Base-by-base conservation (phyloP, 768 basidiomycete genomes). In the Tulasnella sp. region DNA sequence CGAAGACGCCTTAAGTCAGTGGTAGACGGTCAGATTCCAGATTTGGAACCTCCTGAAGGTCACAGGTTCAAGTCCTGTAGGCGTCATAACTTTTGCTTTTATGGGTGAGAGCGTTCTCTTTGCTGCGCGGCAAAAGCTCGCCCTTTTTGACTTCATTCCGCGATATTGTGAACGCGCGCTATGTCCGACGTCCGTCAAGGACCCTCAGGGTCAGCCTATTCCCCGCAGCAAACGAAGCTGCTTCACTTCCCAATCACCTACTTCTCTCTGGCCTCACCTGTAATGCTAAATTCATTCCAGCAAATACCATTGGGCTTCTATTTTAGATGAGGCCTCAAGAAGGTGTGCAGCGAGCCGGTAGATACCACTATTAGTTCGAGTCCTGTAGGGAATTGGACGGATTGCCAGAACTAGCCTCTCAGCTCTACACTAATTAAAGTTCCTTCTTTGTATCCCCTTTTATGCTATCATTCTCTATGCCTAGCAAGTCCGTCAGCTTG, bases 11-110 rank as follows among this genome's bases (percentile, higher is more conserved):
- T 75, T 75, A 75, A 55, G 74, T 75, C 74, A 75, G 74, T 75
- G 74, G 74, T 75, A 76, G 75, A 76, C 75, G 75, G 75, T 76
- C 75, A 76, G 75, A 76, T 76, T 76, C 75, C 75, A 76, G 75
- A 2, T 29, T 29, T 75, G 75, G 75, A 75, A 61, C 6, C 32
- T 75, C 75, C 75, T 75, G 75, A 75, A 75, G 75, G 75, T 75
- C 75, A 75, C 48, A 51, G 75, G 75, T 75, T 75, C 75, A 67
- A 75, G 75, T 75, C 75, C 75, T 51, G 48, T 75, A 75, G 48
- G 75, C 39, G 75, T 75, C 75, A 75, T 35, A 67, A 67, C 20
- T 55, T 61, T 75, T 67, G 16, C 18, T 57, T 75, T 75, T 48
- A n/a, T n/a, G n/a, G n/a, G 15, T 5, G 5, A 7, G 29, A 74